A percentile compares a stretch with the other conserved stretches of the same genome.
phyloP scores from a whole-genome alignment of 208 protist genomes.

The Trypanosomatidae sp. region DNA sequence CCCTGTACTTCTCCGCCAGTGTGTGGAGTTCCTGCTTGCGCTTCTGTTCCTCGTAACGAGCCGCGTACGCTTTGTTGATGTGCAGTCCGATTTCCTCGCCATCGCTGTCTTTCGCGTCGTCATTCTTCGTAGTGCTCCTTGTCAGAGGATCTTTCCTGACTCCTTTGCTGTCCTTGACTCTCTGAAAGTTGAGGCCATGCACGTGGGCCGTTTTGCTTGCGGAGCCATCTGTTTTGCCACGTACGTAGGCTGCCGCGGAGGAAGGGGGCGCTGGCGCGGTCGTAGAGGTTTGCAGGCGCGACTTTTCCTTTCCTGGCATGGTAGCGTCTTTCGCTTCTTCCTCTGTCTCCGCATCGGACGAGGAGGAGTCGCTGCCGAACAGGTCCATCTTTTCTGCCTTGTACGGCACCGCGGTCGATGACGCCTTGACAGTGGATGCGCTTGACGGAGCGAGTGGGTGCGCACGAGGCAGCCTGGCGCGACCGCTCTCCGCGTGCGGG shows the following conservation, averaged over 20 bases:
- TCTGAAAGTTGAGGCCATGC: constrained; percentile 15
- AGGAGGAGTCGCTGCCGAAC: constrained; percentile 30
- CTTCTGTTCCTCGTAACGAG: constrained; percentile 88
- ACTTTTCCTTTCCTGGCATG: not conserved
- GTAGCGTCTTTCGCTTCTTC: not conserved
- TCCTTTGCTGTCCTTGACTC: constrained; percentile 1
- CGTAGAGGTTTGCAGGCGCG: not conserved
- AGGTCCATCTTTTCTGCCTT: constrained; percentile 33
- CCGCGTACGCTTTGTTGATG: constrained; percentile 83
- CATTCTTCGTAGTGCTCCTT: constrained; percentile 2
- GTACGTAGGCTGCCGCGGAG: not conserved
- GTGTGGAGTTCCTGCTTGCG: constrained; percentile 85
- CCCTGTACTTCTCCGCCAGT: constrained; percentile 85
- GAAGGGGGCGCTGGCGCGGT: not conserved
- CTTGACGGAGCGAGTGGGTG: constrained; percentile 21
- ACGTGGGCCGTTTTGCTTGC: constrained; percentile 10
- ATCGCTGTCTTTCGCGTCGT: constrained; percentile 6
- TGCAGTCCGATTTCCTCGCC: constrained; percentile 27
- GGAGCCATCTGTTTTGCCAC: not conserved
- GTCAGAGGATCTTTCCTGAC: not conserved
- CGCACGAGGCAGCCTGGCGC: constrained; percentile 37
- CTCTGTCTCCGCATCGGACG: constrained; percentile 14
- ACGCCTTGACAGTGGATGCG: not conserved
- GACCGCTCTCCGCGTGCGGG: constrained; percentile 61
- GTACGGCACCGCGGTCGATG: constrained; percentile 1